Conservation (phyloP, 805 yeast species). For the Saccharomycopsis sp. region DNA sequence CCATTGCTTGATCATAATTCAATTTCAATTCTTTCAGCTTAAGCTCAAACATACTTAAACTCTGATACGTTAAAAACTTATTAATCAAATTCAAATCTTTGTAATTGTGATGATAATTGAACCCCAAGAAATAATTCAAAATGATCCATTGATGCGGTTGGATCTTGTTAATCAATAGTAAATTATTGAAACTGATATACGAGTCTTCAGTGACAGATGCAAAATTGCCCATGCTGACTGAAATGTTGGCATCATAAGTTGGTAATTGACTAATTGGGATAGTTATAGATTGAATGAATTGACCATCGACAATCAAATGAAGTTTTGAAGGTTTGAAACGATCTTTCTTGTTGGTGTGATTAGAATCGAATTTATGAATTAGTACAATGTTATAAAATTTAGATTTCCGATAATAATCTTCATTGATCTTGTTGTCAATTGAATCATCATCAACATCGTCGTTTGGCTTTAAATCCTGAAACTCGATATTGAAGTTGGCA, state of each 20-base stretch:
- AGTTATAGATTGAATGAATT: slow-evolving; percentile 31
- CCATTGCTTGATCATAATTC: slow-evolving; percentile 19
- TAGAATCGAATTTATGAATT: slow-evolving; percentile 22
- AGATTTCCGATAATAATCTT: slow-evolving; percentile 1
- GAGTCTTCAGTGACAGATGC: slow-evolving; percentile 25
- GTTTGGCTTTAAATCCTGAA: not conserved
- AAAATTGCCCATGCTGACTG: slow-evolving; percentile 17
- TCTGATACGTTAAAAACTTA: slow-evolving; percentile 34
- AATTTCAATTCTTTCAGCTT: slow-evolving; percentile 28
- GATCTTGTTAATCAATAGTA: slow-evolving; percentile 33
- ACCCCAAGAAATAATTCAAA: slow-evolving; percentile 40
- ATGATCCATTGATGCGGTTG: slow-evolving; percentile 46
- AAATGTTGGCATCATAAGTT: slow-evolving; percentile 14
- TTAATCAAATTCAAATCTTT: slow-evolving; percentile 32
- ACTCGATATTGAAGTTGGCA: slow-evolving; percentile 27
- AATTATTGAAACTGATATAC: slow-evolving; percentile 24
- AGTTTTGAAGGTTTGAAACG: slow-evolving; percentile 30
- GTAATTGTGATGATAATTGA: slow-evolving; percentile 41
- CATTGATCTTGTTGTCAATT: not conserved
- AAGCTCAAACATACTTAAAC: slow-evolving; percentile 32
- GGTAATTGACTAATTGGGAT: slow-evolving; percentile 13
- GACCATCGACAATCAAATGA: slow-evolving; percentile 44
- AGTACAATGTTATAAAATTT: slow-evolving; percentile 26
- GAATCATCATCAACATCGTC: not conserved
- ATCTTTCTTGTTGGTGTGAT: slow-evolving; percentile 1